A percentile compares a stretch with the other conserved stretches of the same genome.
These are phyloP conservation scores for Coemansia asiatica DNA, from an alignment of 192 early-diverging fungal genomes.

Conservation along the genomic window DNA sequence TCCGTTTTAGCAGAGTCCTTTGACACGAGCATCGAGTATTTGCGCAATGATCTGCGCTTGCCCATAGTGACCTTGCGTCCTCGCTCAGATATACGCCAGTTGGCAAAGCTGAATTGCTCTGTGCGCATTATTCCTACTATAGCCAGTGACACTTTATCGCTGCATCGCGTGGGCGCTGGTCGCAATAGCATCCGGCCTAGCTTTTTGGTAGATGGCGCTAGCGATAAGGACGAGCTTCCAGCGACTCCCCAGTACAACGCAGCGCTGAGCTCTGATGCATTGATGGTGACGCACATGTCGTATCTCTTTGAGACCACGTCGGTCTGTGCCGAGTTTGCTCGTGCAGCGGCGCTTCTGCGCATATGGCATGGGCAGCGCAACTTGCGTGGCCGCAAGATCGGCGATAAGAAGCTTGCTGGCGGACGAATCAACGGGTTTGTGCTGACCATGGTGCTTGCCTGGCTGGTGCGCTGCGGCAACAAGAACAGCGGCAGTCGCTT, in stretches of 20 bases:
- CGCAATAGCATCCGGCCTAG: conserved; percentile 79
- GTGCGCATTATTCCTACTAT: conserved; percentile 78
- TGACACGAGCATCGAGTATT: conserved; percentile 54
- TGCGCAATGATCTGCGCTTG: conserved; percentile 65
- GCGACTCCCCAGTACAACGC: conserved; percentile 92
- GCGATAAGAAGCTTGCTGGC: conserved; percentile 10
- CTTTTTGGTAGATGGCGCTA: conserved; percentile 17
- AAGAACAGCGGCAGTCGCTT: conserved; percentile 10
- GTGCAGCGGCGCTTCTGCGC: conserved; percentile 76
- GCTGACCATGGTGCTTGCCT: conserved; percentile 84
- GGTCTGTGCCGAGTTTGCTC: conserved; percentile 72
- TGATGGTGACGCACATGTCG: conserved; percentile 72
- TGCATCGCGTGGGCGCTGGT: conserved; percentile 70
- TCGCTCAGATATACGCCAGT: conserved; percentile 16
- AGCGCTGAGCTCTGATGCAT: conserved; percentile 73
- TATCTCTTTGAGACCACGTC: conserved; percentile 74
- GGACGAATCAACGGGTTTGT: conserved; percentile 72
- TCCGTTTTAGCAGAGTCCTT: conserved; percentile 55
- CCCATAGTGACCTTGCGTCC: conserved; percentile 65
- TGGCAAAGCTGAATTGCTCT: conserved; percentile 13
- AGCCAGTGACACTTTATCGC: conserved; percentile 62
- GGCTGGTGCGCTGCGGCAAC: conserved; percentile 63
- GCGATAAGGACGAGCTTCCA: conserved; percentile 16
- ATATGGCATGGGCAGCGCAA: conserved; percentile 83
- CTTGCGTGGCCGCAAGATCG: conserved; percentile 33